Base-by-base conservation (phyloP, 352 stramenopile genomes). In the Phytophthora idaei region DNA sequence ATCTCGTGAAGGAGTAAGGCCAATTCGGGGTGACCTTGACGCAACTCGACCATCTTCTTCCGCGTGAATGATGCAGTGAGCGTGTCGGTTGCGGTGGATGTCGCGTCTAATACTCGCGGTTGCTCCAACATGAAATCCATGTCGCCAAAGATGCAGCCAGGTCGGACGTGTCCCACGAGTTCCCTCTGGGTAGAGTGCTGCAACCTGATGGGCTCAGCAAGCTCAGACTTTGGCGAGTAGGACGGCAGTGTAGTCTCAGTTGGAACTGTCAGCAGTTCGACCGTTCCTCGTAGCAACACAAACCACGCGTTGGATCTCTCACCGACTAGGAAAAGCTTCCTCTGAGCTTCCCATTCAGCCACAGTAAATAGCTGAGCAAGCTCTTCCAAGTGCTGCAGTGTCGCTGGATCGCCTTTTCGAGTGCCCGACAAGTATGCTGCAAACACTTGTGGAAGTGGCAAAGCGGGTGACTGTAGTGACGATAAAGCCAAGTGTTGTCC, bases 51-150 rank as follows among this genome's bases (percentile, higher is more conserved):
- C 68, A 90, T 71, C 3, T 69, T 48, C 29, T 73, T 28, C 28
- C 73, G 75, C 6, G 71, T 76, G 52, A 89, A 78, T 12, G 60
- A 55, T 2, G 79, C 81, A 10, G 77, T 80, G 5, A 89, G 56
- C 0, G 77, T 86, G 50, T 72, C 64, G 12, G 59, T 15, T 21
- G 57, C 61, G n/a, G 69, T 86, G 14, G 67, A 74, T 3, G 71
- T 72, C n/a, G 76, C 80, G 57, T 86, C 72, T 39, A 87, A 67
- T n/a, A 76, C 70, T n/a, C 79, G 73, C 37, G 60, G 41, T 55
- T 89, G 80, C 28, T 63, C 54, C 50, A 90, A 64, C 60, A 87
- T 73, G 45, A 84, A 90, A 57, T 88, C 82, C 76, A 90, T 80
- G 42, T 90, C 82, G 12, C 82, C 82, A 48, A 89, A 88, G 45